phyloP scores from a whole-genome alignment of 495 filamentous ascomycete species.

The Collariella sp. region DNA sequence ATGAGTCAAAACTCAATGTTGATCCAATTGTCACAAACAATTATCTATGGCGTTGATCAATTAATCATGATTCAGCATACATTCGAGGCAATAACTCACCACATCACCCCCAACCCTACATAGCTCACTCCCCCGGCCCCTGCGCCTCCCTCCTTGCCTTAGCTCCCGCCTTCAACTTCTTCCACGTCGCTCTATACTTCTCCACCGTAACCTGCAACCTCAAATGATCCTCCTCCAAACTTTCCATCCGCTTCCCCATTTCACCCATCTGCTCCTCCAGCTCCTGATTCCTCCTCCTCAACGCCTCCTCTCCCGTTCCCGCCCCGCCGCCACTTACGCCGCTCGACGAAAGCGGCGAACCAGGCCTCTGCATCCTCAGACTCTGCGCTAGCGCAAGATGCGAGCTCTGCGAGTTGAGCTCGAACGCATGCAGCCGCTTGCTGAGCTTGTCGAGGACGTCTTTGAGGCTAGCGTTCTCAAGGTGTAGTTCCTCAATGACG shows the following conservation, averaged over 20 bases:
- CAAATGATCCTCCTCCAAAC: slow-evolving; percentile 56
- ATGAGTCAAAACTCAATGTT: too few relatives aligned
- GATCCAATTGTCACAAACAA: too few relatives aligned
- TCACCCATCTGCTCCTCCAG: slow-evolving; percentile 49
- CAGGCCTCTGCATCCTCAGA: slow-evolving; percentile 54
- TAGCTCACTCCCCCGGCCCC: not conserved
- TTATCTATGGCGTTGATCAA: too few relatives aligned
- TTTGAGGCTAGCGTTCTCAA: slow-evolving; percentile 71
- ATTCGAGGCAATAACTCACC: too few relatives aligned
- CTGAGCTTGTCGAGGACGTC: slow-evolving; percentile 68
- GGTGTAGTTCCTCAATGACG: slow-evolving; percentile 70
- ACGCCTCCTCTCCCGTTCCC: slow-evolving; percentile 23
- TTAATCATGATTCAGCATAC: too few relatives aligned
- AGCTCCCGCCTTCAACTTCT: slow-evolving; percentile 76
- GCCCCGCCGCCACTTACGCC: slow-evolving; percentile 23
- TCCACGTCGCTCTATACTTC: slow-evolving; percentile 70
- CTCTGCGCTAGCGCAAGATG: slow-evolving; percentile 74
- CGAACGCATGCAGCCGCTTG: slow-evolving; percentile 73
- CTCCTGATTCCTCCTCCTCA: slow-evolving; percentile 41
- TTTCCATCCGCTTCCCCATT: slow-evolving; percentile 47
- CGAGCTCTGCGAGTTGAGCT: slow-evolving; percentile 72
- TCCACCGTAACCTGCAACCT: slow-evolving; percentile 57
- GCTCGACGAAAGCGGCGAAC: slow-evolving; percentile 29
- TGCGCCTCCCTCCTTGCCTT: slow-evolving; percentile 52
- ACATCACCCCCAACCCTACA: not conserved